Evolutionary conservation across 2,329 filamentous ascomycete species (phyloP), one percentile per base, ranked within the genome.

Genomic region (Aspergillus quadrilineatus): DNA sequence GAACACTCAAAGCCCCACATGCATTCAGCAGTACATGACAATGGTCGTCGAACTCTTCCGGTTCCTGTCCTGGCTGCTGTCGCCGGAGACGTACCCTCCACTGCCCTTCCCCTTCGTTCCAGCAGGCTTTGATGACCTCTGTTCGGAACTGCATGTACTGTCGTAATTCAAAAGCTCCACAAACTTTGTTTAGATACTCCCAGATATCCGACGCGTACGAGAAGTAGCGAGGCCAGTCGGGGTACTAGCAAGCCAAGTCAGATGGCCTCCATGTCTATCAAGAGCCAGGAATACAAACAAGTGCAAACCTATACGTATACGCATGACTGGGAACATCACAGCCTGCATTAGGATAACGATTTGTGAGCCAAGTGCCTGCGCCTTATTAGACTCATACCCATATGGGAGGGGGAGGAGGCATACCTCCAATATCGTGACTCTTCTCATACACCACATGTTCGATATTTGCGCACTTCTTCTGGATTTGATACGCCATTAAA

Each of bases 321-420:
- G 49, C 49, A 51, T 51, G 49, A 8, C 49, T 51, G 7, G 52
- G 58, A 29, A 58, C 30, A 7, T 60, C 55, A 22, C 56, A 59
- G 4, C 59, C 58, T 0, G 57, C 57, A 7, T 52, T 58, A 4
- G 64, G 64, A 46, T 67, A 59, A 4, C 45, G 48, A 22, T 59
- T 59, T 9, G 61, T 56, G 17, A 51, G 39, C 61, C 61, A 61
- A 6, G 54, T 55, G 5, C 60, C 57, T 51, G 49, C 17, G 5
- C 14, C 6, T 42, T 22, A 43, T 43, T 15, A 26, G 9, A 28
- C 22, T 22, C 22, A 22, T 22, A 1, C 22, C 1, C 22, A 22
- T 22, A 22, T 3, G 22, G 22, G 22, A 22, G 22, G 2, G 22
- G 22, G 22, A 22, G 22, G 22, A 22, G 22, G 10, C 32, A 6